A percentile compares a stretch with the other conserved stretches of the same genome.
These are phyloP conservation scores for Entomortierella chlamydospora DNA, from an alignment of 192 early-diverging fungal species.

Conservation along the genomic window DNA sequence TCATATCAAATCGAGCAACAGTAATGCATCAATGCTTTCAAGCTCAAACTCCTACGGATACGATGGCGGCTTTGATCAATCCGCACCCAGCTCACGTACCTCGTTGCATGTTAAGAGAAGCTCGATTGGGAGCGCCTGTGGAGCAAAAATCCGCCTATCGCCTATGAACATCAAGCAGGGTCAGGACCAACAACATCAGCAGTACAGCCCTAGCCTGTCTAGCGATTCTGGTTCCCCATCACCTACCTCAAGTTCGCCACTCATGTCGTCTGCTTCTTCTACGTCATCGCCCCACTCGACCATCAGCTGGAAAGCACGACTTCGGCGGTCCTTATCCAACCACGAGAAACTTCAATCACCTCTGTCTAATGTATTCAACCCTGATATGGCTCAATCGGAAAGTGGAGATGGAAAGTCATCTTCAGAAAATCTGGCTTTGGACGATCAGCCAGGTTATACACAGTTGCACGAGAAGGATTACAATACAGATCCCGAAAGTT, in stretches of 20 bases:
- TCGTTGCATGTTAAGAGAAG: conserved; percentile 37
- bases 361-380: conserved; percentile 49
- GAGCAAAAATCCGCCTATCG: conserved; percentile 33
- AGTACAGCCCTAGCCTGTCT: conserved; percentile 47
- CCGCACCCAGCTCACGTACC: conserved; percentile 6
- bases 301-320: conserved; percentile 42
- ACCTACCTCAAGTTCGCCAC: conserved; percentile 44
- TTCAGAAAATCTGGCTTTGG: conserved; percentile 4
- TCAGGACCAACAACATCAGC: conserved; percentile 28
- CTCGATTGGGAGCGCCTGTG: conserved; percentile 25
- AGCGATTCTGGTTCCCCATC: conserved; percentile 48
- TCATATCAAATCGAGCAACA: conserved; percentile 32
- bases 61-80: conserved; percentile 17
- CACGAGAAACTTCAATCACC: conserved; percentile 52
- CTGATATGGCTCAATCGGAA: conserved; percentile 35
- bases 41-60: conserved; percentile 25
- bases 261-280: conserved; percentile 44
- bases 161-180: conserved; percentile 43
- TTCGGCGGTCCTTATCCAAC: conserved; percentile 39
- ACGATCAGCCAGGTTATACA: conserved; percentile 8
- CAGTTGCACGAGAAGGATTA: conserved; percentile 23
- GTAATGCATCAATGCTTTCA: conserved; percentile 26
- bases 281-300: conserved; percentile 42
- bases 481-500: conserved; percentile 26
- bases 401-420: conserved; percentile 35